phyloP scores from a whole-genome alignment of 2,329 filamentous ascomycete genomes.

The Claviceps sorghi region DNA sequence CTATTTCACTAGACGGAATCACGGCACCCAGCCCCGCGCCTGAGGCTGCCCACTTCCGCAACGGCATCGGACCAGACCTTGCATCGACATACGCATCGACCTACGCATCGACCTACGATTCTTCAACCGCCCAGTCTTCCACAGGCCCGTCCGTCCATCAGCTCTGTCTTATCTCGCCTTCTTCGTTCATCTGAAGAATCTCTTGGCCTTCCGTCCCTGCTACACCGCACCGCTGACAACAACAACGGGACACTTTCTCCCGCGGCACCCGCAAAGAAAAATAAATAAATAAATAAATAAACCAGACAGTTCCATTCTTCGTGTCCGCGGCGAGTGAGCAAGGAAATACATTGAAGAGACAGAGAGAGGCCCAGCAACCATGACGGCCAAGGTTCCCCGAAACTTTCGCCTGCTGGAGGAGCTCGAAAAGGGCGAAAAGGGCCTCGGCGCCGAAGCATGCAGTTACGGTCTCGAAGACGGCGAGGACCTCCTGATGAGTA shows the following conservation, averaged over 20 bases:
- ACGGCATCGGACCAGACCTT: neutral
- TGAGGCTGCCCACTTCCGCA: neutral
- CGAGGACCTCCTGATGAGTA: slow-evolving; percentile 90
- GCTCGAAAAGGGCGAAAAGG: slow-evolving; percentile 98
- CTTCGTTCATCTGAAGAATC: neutral
- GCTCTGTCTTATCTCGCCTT: neutral
- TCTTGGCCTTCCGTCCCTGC: slow-evolving; percentile 1
- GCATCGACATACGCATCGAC: neutral
- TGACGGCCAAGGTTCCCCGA: slow-evolving; percentile 56
- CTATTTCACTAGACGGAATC: neutral
- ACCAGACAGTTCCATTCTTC: neutral
- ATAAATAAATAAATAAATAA: no score
- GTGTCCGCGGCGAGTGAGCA: neutral
- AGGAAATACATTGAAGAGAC: neutral
- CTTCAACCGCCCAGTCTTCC: neutral
- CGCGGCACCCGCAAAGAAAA: neutral
- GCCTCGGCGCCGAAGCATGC: slow-evolving; percentile 87
- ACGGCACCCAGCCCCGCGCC: neutral
- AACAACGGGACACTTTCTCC: neutral
- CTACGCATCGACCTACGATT: neutral
- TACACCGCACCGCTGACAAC: neutral
- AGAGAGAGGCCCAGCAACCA: slow-evolving; percentile 7
- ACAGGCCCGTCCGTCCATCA: neutral
- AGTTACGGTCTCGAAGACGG: slow-evolving; percentile 91
- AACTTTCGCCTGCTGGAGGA: slow-evolving; percentile 96